Evolutionary conservation across 495 filamentous ascomycete genomes (phyloP).

Genomic region (Aspergillus baeticus): DNA sequence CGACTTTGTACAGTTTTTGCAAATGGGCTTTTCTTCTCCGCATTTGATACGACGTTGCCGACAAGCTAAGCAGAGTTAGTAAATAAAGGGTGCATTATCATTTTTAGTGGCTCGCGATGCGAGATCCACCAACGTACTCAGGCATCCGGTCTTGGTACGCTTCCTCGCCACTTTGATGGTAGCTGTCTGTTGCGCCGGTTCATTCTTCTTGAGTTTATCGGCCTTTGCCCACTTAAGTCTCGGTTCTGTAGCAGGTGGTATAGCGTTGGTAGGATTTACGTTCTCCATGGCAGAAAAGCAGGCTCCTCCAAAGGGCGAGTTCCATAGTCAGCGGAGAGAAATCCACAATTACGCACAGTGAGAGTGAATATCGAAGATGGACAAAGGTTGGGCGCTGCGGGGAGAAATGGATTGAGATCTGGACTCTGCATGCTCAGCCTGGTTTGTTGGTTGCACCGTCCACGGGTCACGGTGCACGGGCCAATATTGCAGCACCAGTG

Average conservation of each 20-base stretch:
- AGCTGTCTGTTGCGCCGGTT: conserved; percentile 14
- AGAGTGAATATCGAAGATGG: background rate
- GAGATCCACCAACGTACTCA: conserved; percentile 56
- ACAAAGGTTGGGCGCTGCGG: background rate
- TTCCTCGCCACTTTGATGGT: conserved; percentile 48
- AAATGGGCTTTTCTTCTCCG: conserved; percentile 89
- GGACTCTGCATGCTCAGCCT: too few species aligned
- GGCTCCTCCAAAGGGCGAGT: background rate
- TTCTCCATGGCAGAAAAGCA: conserved; percentile 14
- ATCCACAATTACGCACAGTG: background rate
- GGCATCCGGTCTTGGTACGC: conserved; percentile 93
- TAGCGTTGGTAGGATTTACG: conserved; percentile 8
- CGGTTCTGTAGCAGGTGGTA: background rate
- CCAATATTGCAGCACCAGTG: background rate
- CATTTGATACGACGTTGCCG: conserved; percentile 95
- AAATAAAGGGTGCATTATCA: background rate
- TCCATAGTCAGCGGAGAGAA: conserved; percentile 15
- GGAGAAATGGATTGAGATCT: background rate
- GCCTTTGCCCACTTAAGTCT: background rate
- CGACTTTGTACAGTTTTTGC: conserved; percentile 91
- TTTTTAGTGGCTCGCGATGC: background rate
- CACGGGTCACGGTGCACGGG: background rate
- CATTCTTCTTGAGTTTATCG: conserved; percentile 2
- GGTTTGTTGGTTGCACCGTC: too few species aligned
- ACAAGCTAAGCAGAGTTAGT: conserved; percentile 60